Evolutionary conservation across 2,329 filamentous ascomycete species (phyloP).

Genomic region (Diplodia scrobiculata): DNA sequence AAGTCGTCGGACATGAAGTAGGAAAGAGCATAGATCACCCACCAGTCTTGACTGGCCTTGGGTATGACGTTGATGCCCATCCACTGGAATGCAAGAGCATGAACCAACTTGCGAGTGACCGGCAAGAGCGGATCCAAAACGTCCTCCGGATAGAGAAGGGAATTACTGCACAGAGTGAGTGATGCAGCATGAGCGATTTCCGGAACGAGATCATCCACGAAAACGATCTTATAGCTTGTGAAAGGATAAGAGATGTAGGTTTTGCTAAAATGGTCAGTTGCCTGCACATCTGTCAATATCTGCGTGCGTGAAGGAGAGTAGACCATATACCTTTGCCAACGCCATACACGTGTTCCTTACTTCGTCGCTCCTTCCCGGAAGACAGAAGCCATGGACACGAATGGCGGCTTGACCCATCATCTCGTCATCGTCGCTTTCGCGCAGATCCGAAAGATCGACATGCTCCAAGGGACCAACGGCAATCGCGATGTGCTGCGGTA

Average conservation of each 20-base stretch:
- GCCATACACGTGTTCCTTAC: constrained; percentile 85
- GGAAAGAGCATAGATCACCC: constrained; percentile 86
- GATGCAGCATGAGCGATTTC: constrained; percentile 79
- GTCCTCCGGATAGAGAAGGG: constrained; percentile 79
- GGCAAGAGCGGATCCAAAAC: constrained; percentile 84
- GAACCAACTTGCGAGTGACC: constrained; percentile 76
- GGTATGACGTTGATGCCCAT: constrained; percentile 90
- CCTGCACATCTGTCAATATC: constrained; percentile 45
- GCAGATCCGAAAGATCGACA: constrained; percentile 83
- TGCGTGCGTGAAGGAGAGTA: constrained; percentile 41
- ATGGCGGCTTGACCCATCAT: constrained; percentile 85
- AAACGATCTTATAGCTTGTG: constrained; percentile 87
- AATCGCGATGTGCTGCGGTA: constrained; percentile 89
- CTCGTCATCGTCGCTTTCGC: constrained; percentile 88
- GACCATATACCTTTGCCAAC: constrained; percentile 56
- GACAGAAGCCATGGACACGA: constrained; percentile 86
- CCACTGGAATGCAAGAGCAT: constrained; percentile 88
- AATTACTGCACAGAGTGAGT: constrained; percentile 82
- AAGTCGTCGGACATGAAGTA: constrained; percentile 96
- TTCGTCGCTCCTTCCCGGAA: constrained; percentile 79
- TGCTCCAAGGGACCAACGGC: constrained; percentile 93
- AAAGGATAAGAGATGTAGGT: constrained; percentile 91
- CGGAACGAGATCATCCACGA: constrained; percentile 82
- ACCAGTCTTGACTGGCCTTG: constrained; percentile 76
- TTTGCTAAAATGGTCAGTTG: constrained; percentile 87